These are phyloP conservation scores for Erythrophleum ivorense DNA, from an alignment of 331 rosid species.

Conservation along the genomic window DNA sequence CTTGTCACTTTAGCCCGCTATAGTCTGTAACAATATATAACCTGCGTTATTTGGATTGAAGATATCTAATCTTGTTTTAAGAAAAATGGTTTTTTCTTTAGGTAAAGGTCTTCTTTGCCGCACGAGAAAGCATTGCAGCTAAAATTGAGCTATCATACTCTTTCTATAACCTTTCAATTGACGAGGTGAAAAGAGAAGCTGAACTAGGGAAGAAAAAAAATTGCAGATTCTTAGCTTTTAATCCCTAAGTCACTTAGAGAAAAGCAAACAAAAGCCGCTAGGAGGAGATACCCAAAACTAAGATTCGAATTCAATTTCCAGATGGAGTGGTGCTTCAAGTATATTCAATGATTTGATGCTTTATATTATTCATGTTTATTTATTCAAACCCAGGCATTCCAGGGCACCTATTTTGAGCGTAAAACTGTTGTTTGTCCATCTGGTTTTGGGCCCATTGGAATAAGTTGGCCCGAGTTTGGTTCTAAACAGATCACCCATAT, in stretches of 20 bases:
- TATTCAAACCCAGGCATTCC: neutral
- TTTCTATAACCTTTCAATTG: constrained; percentile 20
- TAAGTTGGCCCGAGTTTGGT: constrained; percentile 17
- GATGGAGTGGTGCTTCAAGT: constrained; percentile 93
- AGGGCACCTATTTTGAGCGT: neutral
- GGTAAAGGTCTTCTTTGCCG: constrained; percentile 90
- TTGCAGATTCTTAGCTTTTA: constrained; percentile 83
- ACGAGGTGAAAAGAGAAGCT: constrained; percentile 89
- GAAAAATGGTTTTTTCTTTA: constrained; percentile 33
- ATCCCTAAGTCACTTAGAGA: constrained; percentile 78
- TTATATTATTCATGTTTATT: constrained; percentile 3
- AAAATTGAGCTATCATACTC: constrained; percentile 76
- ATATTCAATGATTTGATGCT: constrained; percentile 50
- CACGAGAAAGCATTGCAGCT: constrained; percentile 80
- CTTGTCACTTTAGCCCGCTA: neutral
- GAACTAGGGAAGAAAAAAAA: constrained; percentile 72
- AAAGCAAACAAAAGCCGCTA: constrained; percentile 86
- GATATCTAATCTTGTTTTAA: constrained; percentile 20
- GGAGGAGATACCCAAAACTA: constrained; percentile 63
- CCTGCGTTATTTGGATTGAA: constrained; percentile 5
- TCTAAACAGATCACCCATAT: neutral
- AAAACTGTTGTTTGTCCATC: neutral
- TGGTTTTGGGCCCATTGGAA: constrained; percentile 14
- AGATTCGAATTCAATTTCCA: constrained; percentile 82
- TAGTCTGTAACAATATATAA: neutral